phyloP scores from a whole-genome alignment of 2,329 filamentous ascomycete species.

The Aspergillus fischeri region DNA sequence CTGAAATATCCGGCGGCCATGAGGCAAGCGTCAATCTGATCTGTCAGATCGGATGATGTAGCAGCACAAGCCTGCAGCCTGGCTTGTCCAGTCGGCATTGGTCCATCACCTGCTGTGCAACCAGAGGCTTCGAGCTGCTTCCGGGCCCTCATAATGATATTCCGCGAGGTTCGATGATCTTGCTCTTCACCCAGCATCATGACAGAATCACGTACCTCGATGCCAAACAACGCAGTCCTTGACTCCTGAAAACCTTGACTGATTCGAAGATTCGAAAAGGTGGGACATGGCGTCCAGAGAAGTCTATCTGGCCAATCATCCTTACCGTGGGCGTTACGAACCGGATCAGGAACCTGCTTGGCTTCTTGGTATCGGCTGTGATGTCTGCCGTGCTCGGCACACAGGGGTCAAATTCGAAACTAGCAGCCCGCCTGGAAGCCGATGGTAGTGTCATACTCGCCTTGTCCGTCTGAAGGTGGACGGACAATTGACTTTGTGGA shows the following conservation, averaged over 20 bases:
- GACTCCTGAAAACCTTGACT: background rate
- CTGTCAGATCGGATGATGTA: too few relatives aligned
- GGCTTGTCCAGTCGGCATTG: background rate
- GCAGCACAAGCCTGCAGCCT: too few relatives aligned
- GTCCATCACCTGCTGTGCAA: background rate
- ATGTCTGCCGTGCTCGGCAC: background rate
- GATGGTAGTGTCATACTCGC: background rate
- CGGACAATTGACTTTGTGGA: too few relatives aligned
- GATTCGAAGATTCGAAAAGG: background rate
- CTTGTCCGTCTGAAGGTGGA: too few relatives aligned
- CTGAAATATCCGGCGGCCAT: background rate
- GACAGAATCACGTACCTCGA: background rate
- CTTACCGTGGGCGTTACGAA: background rate
- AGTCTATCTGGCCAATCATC: background rate
- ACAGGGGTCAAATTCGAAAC: background rate
- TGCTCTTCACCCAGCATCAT: background rate
- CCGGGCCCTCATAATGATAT: background rate
- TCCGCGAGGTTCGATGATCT: background rate
- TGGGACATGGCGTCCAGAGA: background rate
- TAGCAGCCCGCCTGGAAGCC: background rate
- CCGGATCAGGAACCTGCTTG: background rate
- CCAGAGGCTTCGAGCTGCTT: background rate
- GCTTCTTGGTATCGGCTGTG: background rate
- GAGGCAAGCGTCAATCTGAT: too few relatives aligned
- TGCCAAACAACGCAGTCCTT: background rate